Base-by-base conservation (phyloP, 257 asterid species). In the Penstemon barbatus region DNA sequence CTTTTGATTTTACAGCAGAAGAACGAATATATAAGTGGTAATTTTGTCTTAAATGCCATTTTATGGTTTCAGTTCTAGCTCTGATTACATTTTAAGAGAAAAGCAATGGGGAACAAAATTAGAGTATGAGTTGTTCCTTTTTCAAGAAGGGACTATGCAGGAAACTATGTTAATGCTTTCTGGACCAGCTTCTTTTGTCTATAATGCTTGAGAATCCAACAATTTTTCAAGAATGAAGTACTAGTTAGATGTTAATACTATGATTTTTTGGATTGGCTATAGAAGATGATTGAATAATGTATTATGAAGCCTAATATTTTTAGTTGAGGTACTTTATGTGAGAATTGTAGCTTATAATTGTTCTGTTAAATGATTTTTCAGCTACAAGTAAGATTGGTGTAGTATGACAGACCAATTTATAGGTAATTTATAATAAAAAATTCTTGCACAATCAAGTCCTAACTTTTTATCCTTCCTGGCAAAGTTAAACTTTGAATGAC, bases 21-120 rank as follows among this genome's bases (percentile, higher is more conserved):
- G 99, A 90, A 74, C 87, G 95, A 60, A 93, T 93, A 68, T 90
- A 93, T 77, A 90, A 90, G 72, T 93, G 99, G 99, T 93, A 80
- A 70, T 63, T 63, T 46, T 18, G 15, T 36, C 44, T 9, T 56
- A 18, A 38, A 4, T 63, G 8, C 40, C 66, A 36, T 7, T 66
- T 65, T 52, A 44, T 8, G 68, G 38, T 57, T 4, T 73, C n/a
- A 45, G 49, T 70, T 70, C 18, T 18, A 53, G 51, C 49, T 54
- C 56, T 9, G 45, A 13, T 18, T 67, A 45, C 58, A 33, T 18
- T 39, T 59, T 66, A 55, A 45, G 4, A 66, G 7, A 5, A n/a
- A 59, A 49, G 7, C 55, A 58, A 49, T 13, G 39, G 53, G 36
- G 52, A 5, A 3, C 33, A 57, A 68, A 36, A 9, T 39, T 36